phyloP scores from a whole-genome alignment of 257 asterid species.

The Solanum paucissectum region DNA sequence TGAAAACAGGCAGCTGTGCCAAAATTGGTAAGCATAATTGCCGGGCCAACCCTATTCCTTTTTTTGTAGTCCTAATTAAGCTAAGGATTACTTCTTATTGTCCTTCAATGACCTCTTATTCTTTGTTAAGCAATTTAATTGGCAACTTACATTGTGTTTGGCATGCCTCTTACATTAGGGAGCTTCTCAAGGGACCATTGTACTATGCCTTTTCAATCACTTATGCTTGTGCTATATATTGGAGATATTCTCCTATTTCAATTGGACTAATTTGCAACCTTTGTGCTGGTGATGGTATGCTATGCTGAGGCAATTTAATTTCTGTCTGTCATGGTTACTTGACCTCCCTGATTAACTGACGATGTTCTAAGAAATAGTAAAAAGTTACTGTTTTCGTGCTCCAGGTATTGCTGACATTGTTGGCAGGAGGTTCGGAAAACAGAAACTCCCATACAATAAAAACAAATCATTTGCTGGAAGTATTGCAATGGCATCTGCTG shows the following conservation, averaged over 20 bases:
- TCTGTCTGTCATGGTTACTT: not conserved
- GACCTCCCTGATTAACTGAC: not conserved
- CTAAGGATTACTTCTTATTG: not conserved
- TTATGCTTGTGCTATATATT: slow-evolving; percentile 62
- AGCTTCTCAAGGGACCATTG: slow-evolving; percentile 88
- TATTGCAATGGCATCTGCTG: slow-evolving; percentile 61
- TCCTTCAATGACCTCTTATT: not conserved
- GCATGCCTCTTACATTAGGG: slow-evolving; percentile 39
- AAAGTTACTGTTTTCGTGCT: not conserved
- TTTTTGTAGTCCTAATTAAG: not conserved
- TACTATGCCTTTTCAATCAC: slow-evolving; percentile 77
- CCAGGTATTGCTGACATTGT: slow-evolving; percentile 80
- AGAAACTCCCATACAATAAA: slow-evolving; percentile 71
- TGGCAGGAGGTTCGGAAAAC: slow-evolving; percentile 74
- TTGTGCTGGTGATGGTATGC: slow-evolving; percentile 92
- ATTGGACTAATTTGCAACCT: slow-evolving; percentile 81
- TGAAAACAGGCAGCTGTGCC: not conserved
- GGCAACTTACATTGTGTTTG: slow-evolving; percentile 7
- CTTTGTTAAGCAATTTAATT: not conserved
- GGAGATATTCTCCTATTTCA: slow-evolving; percentile 90
- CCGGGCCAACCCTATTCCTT: not conserved
- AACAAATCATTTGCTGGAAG: slow-evolving; percentile 70
- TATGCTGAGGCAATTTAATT: not conserved
- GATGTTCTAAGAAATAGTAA: not conserved
- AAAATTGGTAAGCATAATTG: not conserved